Conservation (phyloP, 176 grass and related monocot genomes). For the Pontederia paniculata region DNA sequence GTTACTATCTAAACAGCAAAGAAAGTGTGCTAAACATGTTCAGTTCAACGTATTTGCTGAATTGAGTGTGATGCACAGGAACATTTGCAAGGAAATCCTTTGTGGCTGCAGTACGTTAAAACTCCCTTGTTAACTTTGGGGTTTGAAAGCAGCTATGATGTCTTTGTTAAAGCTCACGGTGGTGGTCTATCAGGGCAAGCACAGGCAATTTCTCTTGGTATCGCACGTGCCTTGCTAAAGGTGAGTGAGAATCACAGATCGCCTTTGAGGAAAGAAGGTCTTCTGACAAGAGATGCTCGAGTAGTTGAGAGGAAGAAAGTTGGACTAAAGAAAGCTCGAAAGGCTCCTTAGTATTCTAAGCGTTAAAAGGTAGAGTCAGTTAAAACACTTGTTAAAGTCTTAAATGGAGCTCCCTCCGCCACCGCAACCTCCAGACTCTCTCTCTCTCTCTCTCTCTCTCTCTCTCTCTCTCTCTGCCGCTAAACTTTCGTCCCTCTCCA, state of each 20-base stretch:
- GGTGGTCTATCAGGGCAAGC: conserved; percentile 86
- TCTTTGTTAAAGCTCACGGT: conserved; percentile 88
- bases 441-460: too few species aligned
- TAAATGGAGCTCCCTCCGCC: too few species aligned
- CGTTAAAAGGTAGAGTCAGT: conserved; percentile 29
- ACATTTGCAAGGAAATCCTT: conserved; percentile 73
- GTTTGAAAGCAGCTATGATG: conserved; percentile 69
- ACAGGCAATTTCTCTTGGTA: conserved; percentile 80
- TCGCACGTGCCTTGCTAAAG: conserved; percentile 74
- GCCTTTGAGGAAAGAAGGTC: conserved; percentile 59
- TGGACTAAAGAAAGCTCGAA: conserved; percentile 88
- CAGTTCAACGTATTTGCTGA: background rate
- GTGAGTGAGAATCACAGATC: conserved; percentile 51
- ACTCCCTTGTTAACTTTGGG: conserved; percentile 59
- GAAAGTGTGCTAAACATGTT: too few species aligned
- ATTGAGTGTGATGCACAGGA: conserved; percentile 34
- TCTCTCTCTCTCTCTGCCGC: too few species aligned
- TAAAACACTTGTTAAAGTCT: too few species aligned
- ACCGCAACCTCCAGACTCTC: too few species aligned
- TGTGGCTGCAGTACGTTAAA: conserved; percentile 73
- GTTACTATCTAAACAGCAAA: too few species aligned
- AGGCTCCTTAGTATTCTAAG: conserved; percentile 83
- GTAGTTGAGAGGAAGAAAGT: conserved; percentile 97
- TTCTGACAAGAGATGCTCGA: conserved; percentile 84
- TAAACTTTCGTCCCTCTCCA: too few species aligned